A percentile compares a stretch with the other conserved stretches of the same genome.
Conservation (phyloP, 2,329 filamentous ascomycete species). For the Sphaerulina vaccinii region DNA sequence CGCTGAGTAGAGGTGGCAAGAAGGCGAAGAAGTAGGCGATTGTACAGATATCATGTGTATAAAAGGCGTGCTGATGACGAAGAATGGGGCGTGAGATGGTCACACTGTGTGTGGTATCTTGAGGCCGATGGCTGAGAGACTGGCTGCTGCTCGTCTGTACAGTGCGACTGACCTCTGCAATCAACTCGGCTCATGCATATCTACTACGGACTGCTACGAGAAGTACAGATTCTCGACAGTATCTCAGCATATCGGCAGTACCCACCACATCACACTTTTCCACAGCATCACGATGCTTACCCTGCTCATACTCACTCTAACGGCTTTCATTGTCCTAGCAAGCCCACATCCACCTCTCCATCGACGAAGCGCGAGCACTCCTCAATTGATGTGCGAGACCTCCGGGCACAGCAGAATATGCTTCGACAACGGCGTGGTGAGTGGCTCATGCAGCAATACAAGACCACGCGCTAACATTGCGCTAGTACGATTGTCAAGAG, state of each 20-base stretch:
- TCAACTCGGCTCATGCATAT: too few species aligned
- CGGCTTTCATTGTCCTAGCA: background rate
- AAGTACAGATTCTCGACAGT: too few species aligned
- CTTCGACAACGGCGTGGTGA: background rate
- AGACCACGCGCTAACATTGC: background rate
- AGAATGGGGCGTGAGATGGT: background rate
- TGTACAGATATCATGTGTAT: constrained; percentile 15
- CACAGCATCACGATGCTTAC: background rate
- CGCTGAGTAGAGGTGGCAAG: constrained; percentile 48
- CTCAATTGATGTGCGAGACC: background rate
- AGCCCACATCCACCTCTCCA: background rate
- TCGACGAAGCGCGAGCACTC: background rate
- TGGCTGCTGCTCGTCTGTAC: background rate
- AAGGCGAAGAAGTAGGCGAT: constrained; percentile 19
- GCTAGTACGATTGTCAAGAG: background rate
- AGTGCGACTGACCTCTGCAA: background rate
- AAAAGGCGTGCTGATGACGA: background rate
- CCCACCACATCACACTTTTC: background rate
- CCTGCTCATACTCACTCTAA: background rate
- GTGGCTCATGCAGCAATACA: background rate
- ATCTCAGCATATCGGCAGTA: too few species aligned
- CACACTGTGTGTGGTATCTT: background rate
- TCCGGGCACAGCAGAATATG: background rate
- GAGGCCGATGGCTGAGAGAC: too few species aligned
- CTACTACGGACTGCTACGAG: too few species aligned